phyloP scores from a whole-genome alignment of 2,329 filamentous ascomycete genomes.

The Trichoderma sp. region DNA sequence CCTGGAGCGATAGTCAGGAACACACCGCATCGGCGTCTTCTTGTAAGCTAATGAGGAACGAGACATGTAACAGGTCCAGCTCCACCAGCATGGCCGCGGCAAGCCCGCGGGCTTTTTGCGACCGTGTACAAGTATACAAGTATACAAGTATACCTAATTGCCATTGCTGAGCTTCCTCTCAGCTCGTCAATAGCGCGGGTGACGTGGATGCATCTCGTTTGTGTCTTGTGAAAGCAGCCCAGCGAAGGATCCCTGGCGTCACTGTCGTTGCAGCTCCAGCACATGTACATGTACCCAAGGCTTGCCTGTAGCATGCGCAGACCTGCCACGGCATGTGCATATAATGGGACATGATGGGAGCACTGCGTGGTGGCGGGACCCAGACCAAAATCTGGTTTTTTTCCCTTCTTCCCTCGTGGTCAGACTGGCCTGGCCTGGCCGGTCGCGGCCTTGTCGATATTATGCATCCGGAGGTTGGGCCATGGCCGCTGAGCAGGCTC shows the following conservation, averaged over 20 bases:
- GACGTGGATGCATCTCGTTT: constrained; percentile 19
- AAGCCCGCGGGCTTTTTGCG: background rate
- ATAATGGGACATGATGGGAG: background rate
- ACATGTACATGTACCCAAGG: background rate
- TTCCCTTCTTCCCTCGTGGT: background rate
- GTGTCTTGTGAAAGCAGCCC: background rate
- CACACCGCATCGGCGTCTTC: constrained; percentile 5
- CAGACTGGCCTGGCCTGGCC: constrained; percentile 23
- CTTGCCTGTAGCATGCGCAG: background rate
- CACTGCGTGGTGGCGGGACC: constrained; percentile 16
- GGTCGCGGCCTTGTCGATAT: constrained; percentile 22
- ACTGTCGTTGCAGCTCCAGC: background rate
- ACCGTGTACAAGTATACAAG: background rate
- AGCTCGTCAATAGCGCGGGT: constrained; percentile 12
- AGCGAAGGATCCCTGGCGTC: background rate
- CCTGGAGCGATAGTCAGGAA: constrained; percentile 1
- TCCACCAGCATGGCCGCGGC: constrained; percentile 11
- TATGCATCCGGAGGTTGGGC: constrained; percentile 21
- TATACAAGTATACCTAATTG: too few relatives aligned
- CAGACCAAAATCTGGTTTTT: background rate
- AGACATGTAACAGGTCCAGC: constrained; percentile 7
- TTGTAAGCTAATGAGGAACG: background rate
- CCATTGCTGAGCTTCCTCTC: background rate
- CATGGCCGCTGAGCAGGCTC: background rate
- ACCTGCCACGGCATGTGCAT: background rate